Evolutionary conservation across 129 eudicot species (phyloP), one percentile per base, ranked within the genome.

Genomic region (Cynara cardunculus): DNA sequence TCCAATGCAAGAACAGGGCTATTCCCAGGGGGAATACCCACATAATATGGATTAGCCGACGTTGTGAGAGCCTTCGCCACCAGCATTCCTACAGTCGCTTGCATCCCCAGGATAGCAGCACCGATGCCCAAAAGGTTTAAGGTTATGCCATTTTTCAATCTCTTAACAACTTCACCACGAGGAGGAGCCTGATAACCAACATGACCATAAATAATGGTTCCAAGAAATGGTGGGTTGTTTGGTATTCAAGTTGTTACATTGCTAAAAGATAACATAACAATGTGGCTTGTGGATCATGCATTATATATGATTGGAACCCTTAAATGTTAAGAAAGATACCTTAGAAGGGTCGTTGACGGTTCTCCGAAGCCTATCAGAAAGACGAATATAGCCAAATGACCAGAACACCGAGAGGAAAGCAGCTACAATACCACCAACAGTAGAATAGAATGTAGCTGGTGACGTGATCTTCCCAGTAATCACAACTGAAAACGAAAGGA

Each of bases 21-120:
- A 66, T 69, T 85, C 28, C 97, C 97, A 44, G 96, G 91, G 61
- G 93, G 2, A 1, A 80, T 35, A 68, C 93, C 90, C 83, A 86
- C 89, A 81, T 88, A 89, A 82, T 86, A 94, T 61, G 98, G 97
- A 88, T 85, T 89, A 19, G 90, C 87, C 44, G 97, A 94, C 7
- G 93, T 78, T 3, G 98, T 94, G 53, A 94, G 93, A 78, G 97
- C 93, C 82, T 91, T 94, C 8, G 96, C 98, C 77, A 94, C 96
- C 85, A 94, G 83, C 25, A 80, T 56, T 25, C 98, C 98, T 37
- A 94, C 96, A 1, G 97, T 91, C 18, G 98, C 97, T 83, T 86
- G 97, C 95, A 94, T 87, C 82, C 97, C 98, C 26, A 94, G 87
- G 61, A 94, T 73, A 81, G 98, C 90, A 83, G 98, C 97, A 66